Percentiles rank a stretch among this genome's conserved stretches.
phyloP scores from a whole-genome alignment of 1,139 yeast genomes.

The Hemisphaericaspora xylanilytica region DNA sequence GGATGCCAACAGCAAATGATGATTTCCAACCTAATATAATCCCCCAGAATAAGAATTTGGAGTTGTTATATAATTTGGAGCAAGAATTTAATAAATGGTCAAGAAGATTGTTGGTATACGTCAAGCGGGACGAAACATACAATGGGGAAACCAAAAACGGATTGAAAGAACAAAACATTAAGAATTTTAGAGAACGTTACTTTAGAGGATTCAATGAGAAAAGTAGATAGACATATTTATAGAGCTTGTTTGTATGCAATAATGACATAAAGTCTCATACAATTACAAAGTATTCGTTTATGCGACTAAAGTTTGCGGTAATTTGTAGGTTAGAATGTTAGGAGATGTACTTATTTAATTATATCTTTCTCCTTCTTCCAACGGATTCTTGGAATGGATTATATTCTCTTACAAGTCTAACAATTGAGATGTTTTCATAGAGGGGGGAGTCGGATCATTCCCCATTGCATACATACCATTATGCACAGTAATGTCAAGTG shows the following conservation, averaged over 20 bases:
- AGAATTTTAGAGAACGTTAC: constrained; percentile 77
- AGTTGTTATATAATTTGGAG: constrained; percentile 69
- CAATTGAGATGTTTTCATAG: neutral
- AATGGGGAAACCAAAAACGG: constrained; percentile 58
- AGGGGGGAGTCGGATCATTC: too few relatives aligned
- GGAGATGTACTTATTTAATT: too few relatives aligned
- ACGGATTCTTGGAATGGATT: neutral
- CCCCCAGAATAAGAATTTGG: constrained; percentile 75
- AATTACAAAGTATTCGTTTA: neutral
- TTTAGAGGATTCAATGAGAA: constrained; percentile 60
- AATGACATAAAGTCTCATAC: neutral
- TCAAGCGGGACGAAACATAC: constrained; percentile 57
- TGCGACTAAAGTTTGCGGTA: constrained; percentile 1
- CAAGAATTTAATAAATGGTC: constrained; percentile 95
- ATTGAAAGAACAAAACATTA: constrained; percentile 36
- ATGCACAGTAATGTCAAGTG: too few relatives aligned
- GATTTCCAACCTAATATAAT: constrained; percentile 71
- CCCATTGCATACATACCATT: too few relatives aligned
- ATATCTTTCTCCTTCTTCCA: neutral
- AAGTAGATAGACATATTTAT: constrained; percentile 20
- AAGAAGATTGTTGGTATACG: constrained; percentile 76
- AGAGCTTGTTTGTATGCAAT: too few relatives aligned
- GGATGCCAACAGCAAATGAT: constrained; percentile 99
- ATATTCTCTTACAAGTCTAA: constrained; percentile 1
- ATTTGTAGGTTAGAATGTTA: neutral